Evolutionary conservation across 345 rosid genomes (phyloP).

Genomic region (Trapa bicornis): DNA sequence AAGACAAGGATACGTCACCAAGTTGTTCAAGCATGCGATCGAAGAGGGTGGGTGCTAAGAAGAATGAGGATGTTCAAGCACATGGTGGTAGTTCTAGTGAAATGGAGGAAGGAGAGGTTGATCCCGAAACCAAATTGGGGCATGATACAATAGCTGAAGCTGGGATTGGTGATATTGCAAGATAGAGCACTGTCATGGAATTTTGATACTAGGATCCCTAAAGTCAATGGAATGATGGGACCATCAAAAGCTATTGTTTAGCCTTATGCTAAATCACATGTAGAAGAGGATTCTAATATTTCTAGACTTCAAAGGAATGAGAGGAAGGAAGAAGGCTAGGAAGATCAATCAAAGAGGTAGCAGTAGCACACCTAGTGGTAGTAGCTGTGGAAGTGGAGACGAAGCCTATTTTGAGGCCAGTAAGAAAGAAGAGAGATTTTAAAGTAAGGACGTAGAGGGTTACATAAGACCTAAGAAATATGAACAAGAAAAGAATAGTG

Average conservation of each 20-base stretch:
- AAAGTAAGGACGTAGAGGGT: conserved; percentile 16
- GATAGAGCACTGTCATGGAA: conserved; percentile 9
- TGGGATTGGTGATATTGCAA: conserved; percentile 8
- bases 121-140: conserved; percentile 37
- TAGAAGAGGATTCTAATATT: conserved; percentile 13
- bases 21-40: conserved; percentile 23
- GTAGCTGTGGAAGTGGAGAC: conserved; percentile 11
- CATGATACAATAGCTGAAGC: conserved; percentile 14
- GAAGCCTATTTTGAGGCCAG: conserved; percentile 9
- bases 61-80: conserved; percentile 22
- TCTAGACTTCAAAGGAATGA: conserved; percentile 17
- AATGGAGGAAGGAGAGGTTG: conserved; percentile 99
- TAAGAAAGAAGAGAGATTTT: conserved; percentile 16
- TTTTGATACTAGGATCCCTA: conserved; percentile 15
- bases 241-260: conserved; percentile 12
- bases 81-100: conserved; percentile 60
- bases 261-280: conserved; percentile 10
- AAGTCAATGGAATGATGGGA: conserved; percentile 12
- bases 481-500: conserved; percentile 20
- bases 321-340: conserved; percentile 18
- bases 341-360: conserved; percentile 19
- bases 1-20: conserved; percentile 16
- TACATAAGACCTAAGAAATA: conserved; percentile 15
- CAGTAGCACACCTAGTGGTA: conserved; percentile 8
- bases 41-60: conserved; percentile 39